Percentiles rank a stretch among this genome's conserved stretches.
Evolutionary conservation across 352 stramenopile species (phyloP).

Genomic region (Phytopythium boreale): DNA sequence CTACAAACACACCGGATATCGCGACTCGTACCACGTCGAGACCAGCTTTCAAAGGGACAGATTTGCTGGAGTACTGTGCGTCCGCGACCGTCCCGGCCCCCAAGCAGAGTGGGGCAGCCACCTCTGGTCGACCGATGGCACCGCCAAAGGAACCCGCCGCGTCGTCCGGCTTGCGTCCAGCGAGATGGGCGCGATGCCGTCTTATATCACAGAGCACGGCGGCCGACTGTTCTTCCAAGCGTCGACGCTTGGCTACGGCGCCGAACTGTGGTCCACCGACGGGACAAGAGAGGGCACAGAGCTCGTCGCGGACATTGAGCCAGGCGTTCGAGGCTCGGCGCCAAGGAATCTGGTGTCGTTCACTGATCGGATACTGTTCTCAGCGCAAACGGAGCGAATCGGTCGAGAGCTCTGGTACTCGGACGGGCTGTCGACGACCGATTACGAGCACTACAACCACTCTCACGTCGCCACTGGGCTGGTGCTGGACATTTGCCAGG

Average conservation of each 20-base stretch:
- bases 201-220: conserved; percentile 36
- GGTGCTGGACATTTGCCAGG: conserved; percentile 58
- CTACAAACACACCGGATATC: conserved; percentile 81
- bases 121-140: conserved; percentile 87
- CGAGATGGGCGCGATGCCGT: conserved; percentile 23
- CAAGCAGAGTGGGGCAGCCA: conserved; percentile 32
- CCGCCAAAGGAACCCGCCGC: conserved; percentile 47
- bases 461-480: conserved; percentile 31
- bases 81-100: conserved; percentile 22
- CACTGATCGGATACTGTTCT: conserved; percentile 46
- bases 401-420: conserved; percentile 66
- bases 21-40: conserved; percentile 63
- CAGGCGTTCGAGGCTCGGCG: conserved; percentile 32
- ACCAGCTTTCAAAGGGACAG: conserved; percentile 35
- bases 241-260: conserved; percentile 37
- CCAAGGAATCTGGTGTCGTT: conserved; percentile 38
- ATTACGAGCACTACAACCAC: conserved; percentile 31
- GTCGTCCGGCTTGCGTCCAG: conserved; percentile 43
- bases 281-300: conserved; percentile 47
- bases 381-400: conserved; percentile 28
- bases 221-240: conserved; percentile 71
- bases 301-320: conserved; percentile 55
- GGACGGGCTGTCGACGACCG: conserved; percentile 29
- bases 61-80: conserved; percentile 84
- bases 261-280: conserved; percentile 77